These are phyloP conservation scores for Stenocarpella maydis DNA, from an alignment of 2,329 filamentous ascomycete genomes.

Conservation along the genomic window DNA sequence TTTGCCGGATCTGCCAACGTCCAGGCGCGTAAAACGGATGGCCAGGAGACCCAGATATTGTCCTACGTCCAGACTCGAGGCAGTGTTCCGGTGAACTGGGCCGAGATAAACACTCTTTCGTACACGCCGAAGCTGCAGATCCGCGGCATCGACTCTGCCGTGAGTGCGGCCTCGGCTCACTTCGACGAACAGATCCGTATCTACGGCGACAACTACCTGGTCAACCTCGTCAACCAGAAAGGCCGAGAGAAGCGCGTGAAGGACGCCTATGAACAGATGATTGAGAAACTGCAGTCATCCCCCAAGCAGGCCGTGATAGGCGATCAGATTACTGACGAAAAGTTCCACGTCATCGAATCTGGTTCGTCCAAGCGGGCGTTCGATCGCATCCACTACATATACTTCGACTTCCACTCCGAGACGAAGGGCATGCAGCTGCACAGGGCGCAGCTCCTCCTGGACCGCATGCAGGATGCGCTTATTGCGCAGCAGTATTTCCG, in stretches of 20 bases:
- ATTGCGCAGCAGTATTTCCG: slow-evolving; percentile 90
- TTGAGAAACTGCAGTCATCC: slow-evolving; percentile 76
- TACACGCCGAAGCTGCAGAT: slow-evolving; percentile 93
- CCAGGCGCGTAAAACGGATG: slow-evolving; percentile 73
- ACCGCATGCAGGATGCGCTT: slow-evolving; percentile 80
- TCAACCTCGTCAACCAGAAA: slow-evolving; percentile 97
- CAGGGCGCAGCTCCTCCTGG: slow-evolving; percentile 84
- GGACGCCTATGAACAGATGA: slow-evolving; percentile 91
- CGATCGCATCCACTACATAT: slow-evolving; percentile 92
- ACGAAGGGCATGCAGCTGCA: slow-evolving; percentile 96
- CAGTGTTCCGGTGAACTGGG: slow-evolving; percentile 95
- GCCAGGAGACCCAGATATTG: slow-evolving; percentile 85
- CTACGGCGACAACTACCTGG: slow-evolving; percentile 96
- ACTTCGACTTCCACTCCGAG: slow-evolving; percentile 98
- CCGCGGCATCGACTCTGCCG: slow-evolving; percentile 81
- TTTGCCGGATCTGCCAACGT: slow-evolving; percentile 81
- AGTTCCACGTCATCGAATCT: slow-evolving; percentile 80
- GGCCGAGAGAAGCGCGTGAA: slow-evolving; percentile 91
- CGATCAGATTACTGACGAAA: slow-evolving; percentile 77
- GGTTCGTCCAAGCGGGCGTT: slow-evolving; percentile 66
- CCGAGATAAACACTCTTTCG: slow-evolving; percentile 90
- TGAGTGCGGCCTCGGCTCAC: slow-evolving; percentile 82
- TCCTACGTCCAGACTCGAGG: slow-evolving; percentile 97
- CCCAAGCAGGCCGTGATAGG: slow-evolving; percentile 72
- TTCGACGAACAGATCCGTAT: slow-evolving; percentile 92